Percentiles rank a stretch among this genome's conserved stretches.
Conservation (phyloP, 2,329 filamentous ascomycete species). For the Cladosporium sp. region DNA sequence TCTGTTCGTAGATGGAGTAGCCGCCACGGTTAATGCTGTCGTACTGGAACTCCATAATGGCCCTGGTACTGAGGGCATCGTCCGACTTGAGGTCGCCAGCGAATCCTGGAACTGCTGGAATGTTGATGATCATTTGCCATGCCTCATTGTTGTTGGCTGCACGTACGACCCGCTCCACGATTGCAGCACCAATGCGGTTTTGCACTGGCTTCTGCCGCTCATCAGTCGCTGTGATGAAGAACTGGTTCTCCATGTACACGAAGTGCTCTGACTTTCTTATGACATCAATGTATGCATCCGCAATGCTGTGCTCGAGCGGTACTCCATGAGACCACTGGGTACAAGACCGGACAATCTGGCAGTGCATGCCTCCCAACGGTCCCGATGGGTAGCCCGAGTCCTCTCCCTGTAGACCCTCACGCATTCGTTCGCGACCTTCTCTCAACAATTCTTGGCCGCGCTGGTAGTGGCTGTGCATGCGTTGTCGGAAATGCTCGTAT, state of each 20-base stretch:
- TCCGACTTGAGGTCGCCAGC: slow-evolving; percentile 73
- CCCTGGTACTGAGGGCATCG: slow-evolving; percentile 69
- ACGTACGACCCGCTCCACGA: slow-evolving; percentile 71
- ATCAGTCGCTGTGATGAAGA: slow-evolving; percentile 80
- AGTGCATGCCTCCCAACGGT: slow-evolving; percentile 67
- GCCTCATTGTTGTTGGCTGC: slow-evolving; percentile 62
- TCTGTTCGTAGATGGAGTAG: slow-evolving; percentile 70
- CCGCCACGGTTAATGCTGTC: slow-evolving; percentile 73
- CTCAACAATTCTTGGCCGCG: slow-evolving; percentile 22
- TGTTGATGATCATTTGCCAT: slow-evolving; percentile 73
- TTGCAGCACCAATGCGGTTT: slow-evolving; percentile 74
- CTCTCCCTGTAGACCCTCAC: slow-evolving; percentile 16
- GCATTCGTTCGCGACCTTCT: slow-evolving; percentile 21
- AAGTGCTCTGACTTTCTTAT: slow-evolving; percentile 96
- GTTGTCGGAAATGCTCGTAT: slow-evolving; percentile 28
- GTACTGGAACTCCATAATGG: slow-evolving; percentile 89
- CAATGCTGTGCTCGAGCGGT: slow-evolving; percentile 73
- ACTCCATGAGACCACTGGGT: slow-evolving; percentile 57
- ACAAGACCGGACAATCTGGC: slow-evolving; percentile 67
- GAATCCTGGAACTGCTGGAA: slow-evolving; percentile 77
- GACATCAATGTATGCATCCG: slow-evolving; percentile 90
- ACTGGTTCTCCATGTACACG: slow-evolving; percentile 98
- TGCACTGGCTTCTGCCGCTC: slow-evolving; percentile 66
- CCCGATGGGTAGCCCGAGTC: slow-evolving; percentile 25
- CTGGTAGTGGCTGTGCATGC: slow-evolving; percentile 28